Conservation (phyloP, 208 protist species). For the Wallacemonas sp. region DNA sequence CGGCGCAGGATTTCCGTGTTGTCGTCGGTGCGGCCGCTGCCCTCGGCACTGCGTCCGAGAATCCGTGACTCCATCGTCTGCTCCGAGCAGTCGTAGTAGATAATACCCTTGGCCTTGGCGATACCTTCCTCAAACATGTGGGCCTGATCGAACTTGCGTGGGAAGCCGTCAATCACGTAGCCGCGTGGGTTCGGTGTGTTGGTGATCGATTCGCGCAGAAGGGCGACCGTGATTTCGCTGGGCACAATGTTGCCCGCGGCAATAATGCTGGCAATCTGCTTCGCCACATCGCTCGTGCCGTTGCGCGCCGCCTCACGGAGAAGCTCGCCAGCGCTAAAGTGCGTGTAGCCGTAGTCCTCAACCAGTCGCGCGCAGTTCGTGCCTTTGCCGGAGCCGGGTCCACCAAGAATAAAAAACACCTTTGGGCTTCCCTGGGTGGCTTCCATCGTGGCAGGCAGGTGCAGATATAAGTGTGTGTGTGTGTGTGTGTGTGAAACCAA, state of each 20-base stretch:
- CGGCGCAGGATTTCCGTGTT: conserved; percentile 63
- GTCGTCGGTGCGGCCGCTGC: conserved; percentile 66
- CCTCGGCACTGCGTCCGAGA: conserved; percentile 31
- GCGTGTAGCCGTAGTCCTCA: conserved; percentile 79
- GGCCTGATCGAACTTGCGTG: conserved; percentile 82
- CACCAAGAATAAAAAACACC: conserved; percentile 88
- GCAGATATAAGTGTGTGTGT: too few species aligned
- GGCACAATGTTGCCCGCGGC: conserved; percentile 78
- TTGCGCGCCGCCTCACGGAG: conserved; percentile 68
- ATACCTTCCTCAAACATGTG: conserved; percentile 85
- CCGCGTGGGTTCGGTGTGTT: conserved; percentile 55
- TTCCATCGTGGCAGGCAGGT: conserved; percentile 9
- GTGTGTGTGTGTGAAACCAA: too few species aligned
- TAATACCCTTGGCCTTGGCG: conserved; percentile 46
- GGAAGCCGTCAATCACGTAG: conserved; percentile 91
- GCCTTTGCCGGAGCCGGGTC: conserved; percentile 85
- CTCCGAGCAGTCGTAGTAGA: conserved; percentile 85
- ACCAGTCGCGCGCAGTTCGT: conserved; percentile 78
- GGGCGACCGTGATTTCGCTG: conserved; percentile 84
- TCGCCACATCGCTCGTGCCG: conserved; percentile 58
- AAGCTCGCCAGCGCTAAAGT: conserved; percentile 85
- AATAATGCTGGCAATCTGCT: conserved; percentile 73
- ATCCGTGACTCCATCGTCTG: conserved; percentile 73
- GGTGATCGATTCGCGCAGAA: conserved; percentile 64
- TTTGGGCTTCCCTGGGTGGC: conserved; percentile 18